Evolutionary conservation across 352 stramenopile genomes (phyloP).

Genomic region (Aphanomyces stellatus): DNA sequence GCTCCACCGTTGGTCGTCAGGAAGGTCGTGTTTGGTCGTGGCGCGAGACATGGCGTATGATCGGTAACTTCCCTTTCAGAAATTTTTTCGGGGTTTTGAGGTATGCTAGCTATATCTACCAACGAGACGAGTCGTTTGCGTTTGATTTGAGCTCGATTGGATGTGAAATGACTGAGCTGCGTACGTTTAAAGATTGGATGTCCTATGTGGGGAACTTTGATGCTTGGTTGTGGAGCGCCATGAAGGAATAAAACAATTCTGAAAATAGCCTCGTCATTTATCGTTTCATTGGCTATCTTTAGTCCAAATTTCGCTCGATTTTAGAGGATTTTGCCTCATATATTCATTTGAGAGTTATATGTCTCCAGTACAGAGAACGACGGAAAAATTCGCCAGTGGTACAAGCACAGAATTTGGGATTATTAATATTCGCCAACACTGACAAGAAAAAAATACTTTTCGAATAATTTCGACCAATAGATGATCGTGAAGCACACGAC

Average conservation of each 20-base stretch:
- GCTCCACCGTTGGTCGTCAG: slow-evolving; percentile 6
- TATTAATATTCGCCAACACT: too few species aligned
- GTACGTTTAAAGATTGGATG: slow-evolving; percentile 1
- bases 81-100: not conserved
- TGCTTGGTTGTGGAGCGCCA: slow-evolving; percentile 4
- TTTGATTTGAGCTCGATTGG: slow-evolving; percentile 13
- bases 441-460: too few species aligned
- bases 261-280: slow-evolving; percentile 5
- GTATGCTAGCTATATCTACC: slow-evolving; percentile 9
- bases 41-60: not conserved
- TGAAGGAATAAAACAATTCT: not conserved
- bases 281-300: slow-evolving; percentile 12
- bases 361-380: slow-evolving; percentile 8
- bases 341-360: slow-evolving; percentile 1
- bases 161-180: slow-evolving; percentile 8
- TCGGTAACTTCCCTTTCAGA: not conserved
- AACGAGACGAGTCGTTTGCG: slow-evolving; percentile 3
- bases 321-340: slow-evolving; percentile 3
- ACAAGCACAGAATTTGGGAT: too few species aligned
- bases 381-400: too few species aligned
- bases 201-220: not conserved
- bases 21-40: slow-evolving; percentile 3
- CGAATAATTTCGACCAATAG: too few species aligned
- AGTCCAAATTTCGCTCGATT: slow-evolving; percentile 10
- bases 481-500: too few species aligned